These are phyloP conservation scores for Cryptococcus floricola DNA, from an alignment of 1,284 basidiomycete species.

Conservation along the genomic window DNA sequence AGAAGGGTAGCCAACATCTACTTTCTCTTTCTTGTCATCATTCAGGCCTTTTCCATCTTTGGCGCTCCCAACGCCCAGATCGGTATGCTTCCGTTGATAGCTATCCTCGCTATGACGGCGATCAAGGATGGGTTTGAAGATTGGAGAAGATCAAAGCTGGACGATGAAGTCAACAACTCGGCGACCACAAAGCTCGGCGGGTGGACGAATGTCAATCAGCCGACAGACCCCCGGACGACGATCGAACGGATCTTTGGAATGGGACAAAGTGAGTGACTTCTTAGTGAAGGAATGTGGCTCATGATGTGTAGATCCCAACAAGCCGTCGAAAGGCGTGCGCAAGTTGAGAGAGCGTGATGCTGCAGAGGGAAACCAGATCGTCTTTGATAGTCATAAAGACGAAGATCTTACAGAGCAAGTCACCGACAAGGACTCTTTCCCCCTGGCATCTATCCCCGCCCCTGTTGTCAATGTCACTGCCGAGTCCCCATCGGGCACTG, in stretches of 20 bases:
- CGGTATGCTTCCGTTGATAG: slow-evolving; percentile 79
- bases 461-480: slow-evolving; percentile 6
- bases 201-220: slow-evolving; percentile 88
- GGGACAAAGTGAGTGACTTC: slow-evolving; percentile 28
- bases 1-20: slow-evolving; percentile 87
- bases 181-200: slow-evolving; percentile 56
- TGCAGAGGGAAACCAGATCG: slow-evolving; percentile 57
- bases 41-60: slow-evolving; percentile 88
- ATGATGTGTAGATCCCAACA: slow-evolving; percentile 23
- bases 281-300: neutral
- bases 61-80: slow-evolving; percentile 80
- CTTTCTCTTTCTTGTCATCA: slow-evolving; percentile 76
- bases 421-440: slow-evolving; percentile 18
- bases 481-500: slow-evolving; percentile 3
- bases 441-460: slow-evolving; percentile 35
- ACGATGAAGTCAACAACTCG: slow-evolving; percentile 62
- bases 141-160: slow-evolving; percentile 76
- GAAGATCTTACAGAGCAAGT: slow-evolving; percentile 24
- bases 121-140: slow-evolving; percentile 95
- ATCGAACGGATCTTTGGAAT: slow-evolving; percentile 64
- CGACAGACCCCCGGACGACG: slow-evolving; percentile 69
- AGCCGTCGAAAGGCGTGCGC: slow-evolving; percentile 75
- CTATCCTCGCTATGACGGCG: slow-evolving; percentile 83
- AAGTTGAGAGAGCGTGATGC: slow-evolving; percentile 81
- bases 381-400: slow-evolving; percentile 57